Evolutionary conservation across 805 yeast species (phyloP).

Genomic region (Candida anglica): DNA sequence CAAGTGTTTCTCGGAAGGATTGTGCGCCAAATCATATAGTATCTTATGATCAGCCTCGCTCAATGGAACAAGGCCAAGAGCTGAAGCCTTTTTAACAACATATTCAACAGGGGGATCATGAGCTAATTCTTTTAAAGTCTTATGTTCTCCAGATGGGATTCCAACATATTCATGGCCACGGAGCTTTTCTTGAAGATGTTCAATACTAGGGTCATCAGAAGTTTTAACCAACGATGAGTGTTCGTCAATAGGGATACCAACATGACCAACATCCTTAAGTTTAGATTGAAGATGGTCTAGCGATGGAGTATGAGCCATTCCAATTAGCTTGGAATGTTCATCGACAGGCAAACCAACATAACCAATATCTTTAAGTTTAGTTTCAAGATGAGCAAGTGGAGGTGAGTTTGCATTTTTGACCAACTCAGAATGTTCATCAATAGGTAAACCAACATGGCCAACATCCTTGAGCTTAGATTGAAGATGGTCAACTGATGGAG

Average conservation of each 20-base stretch:
- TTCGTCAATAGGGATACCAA: conserved; percentile 9
- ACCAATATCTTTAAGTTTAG: conserved; percentile 14
- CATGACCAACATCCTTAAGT: conserved; percentile 16
- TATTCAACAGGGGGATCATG: conserved; percentile 17
- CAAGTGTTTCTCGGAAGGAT: not conserved
- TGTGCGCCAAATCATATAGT: not conserved
- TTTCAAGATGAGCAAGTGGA: conserved; percentile 13
- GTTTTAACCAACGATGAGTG: conserved; percentile 9
- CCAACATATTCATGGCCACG: conserved; percentile 8
- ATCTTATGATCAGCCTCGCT: conserved; percentile 9
- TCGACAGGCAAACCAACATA: conserved; percentile 11
- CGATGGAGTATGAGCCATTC: not conserved
- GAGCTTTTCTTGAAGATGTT: conserved; percentile 27
- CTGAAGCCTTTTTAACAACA: conserved; percentile 10
- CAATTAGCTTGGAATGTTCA: conserved; percentile 3
- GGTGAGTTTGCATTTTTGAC: conserved; percentile 13
- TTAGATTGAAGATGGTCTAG: conserved; percentile 4
- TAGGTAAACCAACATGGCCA: conserved; percentile 8
- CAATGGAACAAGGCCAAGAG: conserved; percentile 11
- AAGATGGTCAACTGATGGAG: conserved; percentile 21
- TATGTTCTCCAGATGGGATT: conserved; percentile 7
- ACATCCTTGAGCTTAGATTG: conserved; percentile 13
- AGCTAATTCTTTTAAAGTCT: conserved; percentile 6
- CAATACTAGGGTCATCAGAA: conserved; percentile 23
- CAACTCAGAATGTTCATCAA: conserved; percentile 9